These are phyloP conservation scores for Vaccinium macrocarpon DNA, from an alignment of 148 eudicot species.

Conservation along the genomic window DNA sequence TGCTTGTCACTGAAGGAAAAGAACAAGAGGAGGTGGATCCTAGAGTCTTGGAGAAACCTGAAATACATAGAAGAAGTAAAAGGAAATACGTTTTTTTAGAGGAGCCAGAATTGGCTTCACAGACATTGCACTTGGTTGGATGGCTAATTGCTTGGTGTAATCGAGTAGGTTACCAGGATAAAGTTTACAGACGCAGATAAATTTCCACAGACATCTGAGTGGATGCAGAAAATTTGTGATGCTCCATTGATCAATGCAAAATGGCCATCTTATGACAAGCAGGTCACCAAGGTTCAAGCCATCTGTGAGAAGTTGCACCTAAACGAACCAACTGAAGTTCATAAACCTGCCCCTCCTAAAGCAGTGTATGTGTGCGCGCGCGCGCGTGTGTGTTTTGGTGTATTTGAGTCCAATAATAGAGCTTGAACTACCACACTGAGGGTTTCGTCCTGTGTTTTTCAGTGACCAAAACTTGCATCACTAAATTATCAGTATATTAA, in stretches of 20 bases:
- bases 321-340: conserved; percentile 8
- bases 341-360: not conserved
- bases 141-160: conserved; percentile 22
- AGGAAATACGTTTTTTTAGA: conserved; percentile 29
- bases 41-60: conserved; percentile 18
- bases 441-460: not conserved
- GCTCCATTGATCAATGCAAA: conserved; percentile 20
- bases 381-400: not conserved
- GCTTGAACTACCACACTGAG: not conserved
- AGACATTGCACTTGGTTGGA: conserved; percentile 36
- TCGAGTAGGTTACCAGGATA: conserved; percentile 24
- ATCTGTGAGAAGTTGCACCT: conserved; percentile 5
- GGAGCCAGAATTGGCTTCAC: conserved; percentile 31
- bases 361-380: not conserved
- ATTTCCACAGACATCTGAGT: conserved; percentile 25
- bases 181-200: conserved; percentile 18
- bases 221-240: conserved; percentile 23
- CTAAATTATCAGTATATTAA: not conserved
- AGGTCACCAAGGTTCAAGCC: conserved; percentile 12
- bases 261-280: conserved; percentile 24
- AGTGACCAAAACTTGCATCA: not conserved
- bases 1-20: conserved; percentile 18
- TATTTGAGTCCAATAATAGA: not conserved
- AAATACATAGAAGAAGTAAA: conserved; percentile 26
- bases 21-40: conserved; percentile 21